phyloP scores from a whole-genome alignment of 2,329 filamentous ascomycete genomes.

The Trichoderma aggressivum region DNA sequence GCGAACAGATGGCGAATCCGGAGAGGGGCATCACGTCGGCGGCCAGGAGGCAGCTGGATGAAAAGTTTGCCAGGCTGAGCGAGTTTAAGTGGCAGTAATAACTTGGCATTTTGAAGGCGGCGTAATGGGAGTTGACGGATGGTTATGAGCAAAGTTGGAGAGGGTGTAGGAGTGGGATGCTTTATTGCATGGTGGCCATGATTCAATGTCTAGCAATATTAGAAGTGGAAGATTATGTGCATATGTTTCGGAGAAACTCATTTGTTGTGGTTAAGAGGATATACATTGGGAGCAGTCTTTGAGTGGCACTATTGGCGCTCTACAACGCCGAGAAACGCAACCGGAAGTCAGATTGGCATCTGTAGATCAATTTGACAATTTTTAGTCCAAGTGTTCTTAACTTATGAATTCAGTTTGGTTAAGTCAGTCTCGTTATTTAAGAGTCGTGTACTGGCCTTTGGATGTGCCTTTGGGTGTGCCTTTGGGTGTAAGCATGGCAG shows the following conservation, averaged over 20 bases:
- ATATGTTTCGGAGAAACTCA: not conserved
- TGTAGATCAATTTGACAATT: not conserved
- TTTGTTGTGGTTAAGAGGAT: not conserved
- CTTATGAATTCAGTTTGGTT: not conserved
- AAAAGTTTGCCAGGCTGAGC: conserved; percentile 65
- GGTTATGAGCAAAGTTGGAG: not conserved
- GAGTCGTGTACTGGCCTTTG: too few relatives aligned
- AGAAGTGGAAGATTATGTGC: not conserved
- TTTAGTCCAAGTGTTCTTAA: not conserved
- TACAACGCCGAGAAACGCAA: not conserved
- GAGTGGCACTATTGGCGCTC: not conserved
- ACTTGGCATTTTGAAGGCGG: not conserved
- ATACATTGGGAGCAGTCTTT: too few relatives aligned
- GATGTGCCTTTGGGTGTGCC: too few relatives aligned
- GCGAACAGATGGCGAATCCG: conserved; percentile 62
- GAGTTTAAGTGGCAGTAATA: conserved; percentile 65
- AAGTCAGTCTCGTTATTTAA: not conserved
- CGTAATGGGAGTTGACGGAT: not conserved
- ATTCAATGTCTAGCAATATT: not conserved
- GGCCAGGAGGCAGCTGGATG: conserved; percentile 66
- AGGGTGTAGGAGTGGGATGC: not conserved
- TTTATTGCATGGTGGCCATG: not conserved
- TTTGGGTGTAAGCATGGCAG: not conserved
- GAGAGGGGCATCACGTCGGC: conserved; percentile 65
- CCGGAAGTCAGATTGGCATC: not conserved